Conservation (phyloP, 345 rosid species). For the Euphorbia tirucalli region DNA sequence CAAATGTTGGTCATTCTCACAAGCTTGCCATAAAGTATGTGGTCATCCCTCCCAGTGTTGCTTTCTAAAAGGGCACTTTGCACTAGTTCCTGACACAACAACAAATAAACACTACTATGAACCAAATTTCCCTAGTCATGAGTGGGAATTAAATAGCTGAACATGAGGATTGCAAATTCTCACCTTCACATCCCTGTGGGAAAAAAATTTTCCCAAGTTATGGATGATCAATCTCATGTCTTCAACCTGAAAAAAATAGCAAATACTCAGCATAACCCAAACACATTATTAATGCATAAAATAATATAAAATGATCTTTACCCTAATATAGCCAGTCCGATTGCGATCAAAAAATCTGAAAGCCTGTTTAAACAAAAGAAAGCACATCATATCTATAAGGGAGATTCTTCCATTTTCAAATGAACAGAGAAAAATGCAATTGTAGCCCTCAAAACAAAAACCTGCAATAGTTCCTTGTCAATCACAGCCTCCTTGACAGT, state of each 20-base stretch:
- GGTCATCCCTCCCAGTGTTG: conserved; percentile 94
- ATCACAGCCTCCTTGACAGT: conserved; percentile 37
- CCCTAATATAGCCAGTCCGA: conserved; percentile 80
- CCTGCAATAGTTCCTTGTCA: conserved; percentile 86
- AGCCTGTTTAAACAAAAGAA: conserved; percentile 47
- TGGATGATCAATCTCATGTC: conserved; percentile 88
- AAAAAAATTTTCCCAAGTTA: conserved; percentile 76
- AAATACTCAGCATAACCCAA: neutral
- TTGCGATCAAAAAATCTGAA: conserved; percentile 94
- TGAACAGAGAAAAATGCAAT: neutral
- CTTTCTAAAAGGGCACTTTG: conserved; percentile 89
- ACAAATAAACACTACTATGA: neutral
- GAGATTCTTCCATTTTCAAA: neutral
- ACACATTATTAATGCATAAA: neutral
- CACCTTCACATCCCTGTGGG: conserved; percentile 91
- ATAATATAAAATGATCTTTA: conserved; percentile 21
- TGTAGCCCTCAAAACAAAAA: conserved; percentile 20
- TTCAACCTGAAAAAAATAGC: conserved; percentile 61
- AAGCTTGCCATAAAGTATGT: conserved; percentile 76
- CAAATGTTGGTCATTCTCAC: conserved; percentile 46
- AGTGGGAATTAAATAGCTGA: neutral
- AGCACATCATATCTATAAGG: neutral
- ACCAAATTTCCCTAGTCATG: neutral
- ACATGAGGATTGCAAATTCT: conserved; percentile 12
- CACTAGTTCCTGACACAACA: conserved; percentile 69